Evolutionary conservation across 1,284 basidiomycete genomes (phyloP), one percentile per base, ranked within the genome.

Genomic region (Trichosporon coremiiforme): DNA sequence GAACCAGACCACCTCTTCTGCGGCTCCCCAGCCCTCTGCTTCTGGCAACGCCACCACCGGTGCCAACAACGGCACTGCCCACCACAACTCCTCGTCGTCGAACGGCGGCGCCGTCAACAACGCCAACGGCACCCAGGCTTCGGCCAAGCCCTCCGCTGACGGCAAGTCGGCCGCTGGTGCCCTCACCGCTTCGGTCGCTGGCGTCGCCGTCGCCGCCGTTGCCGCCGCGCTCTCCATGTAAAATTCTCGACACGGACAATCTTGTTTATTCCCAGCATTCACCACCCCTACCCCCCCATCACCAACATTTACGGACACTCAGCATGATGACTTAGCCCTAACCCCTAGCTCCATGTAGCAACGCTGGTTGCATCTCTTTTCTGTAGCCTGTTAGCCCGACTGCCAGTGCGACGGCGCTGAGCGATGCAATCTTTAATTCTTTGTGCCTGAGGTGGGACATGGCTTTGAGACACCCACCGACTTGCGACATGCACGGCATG

Each of bases 31-130:
- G 22, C 64, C 38, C 55, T 38, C 60, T 2, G 55, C 38, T 25
- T 50, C 65, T 12, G 67, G 29, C 31, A 20, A 31, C 31, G 15
- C 57, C 15, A 33, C 20, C 57, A n/a, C 31, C 15, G 17, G 29
- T 6, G 31, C 29, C 57, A n/a, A 33, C 57, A 33, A 31, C 55
- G 55, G 25, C 55, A 31, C 55, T 17, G 9, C 55, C 13, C 17
- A 31, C 57, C 41, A 33, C 13, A n/a, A n/a, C 57, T n/a, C 17
- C 15, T 62, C 57, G 57, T 35, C 57, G 57, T 35, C 31, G 31
- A 62, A 62, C 75, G 67, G 71, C 35, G 78, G 67, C 35, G 68
- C 68, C 29, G 60, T 71, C 35, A 41, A 36, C 50, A 66, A 50
- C 35, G 57, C 62, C 67, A 47, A 64, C 41, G 35, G 25, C 55